Evolutionary conservation across 2,329 filamentous ascomycete genomes (phyloP), one percentile per base, ranked within the genome.

Genomic region (Pyrenophora teres): DNA sequence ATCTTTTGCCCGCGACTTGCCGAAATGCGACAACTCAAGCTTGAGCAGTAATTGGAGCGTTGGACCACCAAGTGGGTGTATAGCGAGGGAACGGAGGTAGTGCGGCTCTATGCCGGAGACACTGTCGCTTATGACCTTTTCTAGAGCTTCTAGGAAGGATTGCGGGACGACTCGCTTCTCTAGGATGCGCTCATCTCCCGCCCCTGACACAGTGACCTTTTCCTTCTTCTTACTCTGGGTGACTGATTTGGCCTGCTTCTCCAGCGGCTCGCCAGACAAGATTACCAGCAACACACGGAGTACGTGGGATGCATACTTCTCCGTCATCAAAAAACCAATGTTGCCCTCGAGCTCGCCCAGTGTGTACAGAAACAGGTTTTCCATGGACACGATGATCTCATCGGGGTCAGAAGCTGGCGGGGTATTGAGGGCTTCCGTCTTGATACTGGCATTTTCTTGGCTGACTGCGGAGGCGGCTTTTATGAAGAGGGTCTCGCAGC

Each of bases 211-310:
- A 1, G 83, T 82, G 42, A 95, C 81, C 61, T 89, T 87, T 74
- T 97, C 92, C 75, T 97, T 97, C 76, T 87, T 92, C 74, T 90
- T 92, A 79, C 93, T 96, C 70, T 93, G 90, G 40, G 97, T 76
- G n/a, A 96, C 77, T 1, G 87, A 86, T 70, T 87, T 87, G 50
- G 57, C 64, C 54, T 68, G 62, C 50, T 88, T 84, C 51, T 91
- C 86, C 4, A 97, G 77, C 0, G 92, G 87, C 53, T 90, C 83
- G 6, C 94, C 94, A 0, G 93, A 90, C 4, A 99, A 80, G 1
- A 97, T 86, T 3, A 97, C 79, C 1, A 99, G 79, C 7, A 99
- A 81, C 0, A 96, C 90, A 40, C 94, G 86, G 37, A 99, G 80
- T 0, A 90, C 88, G 69, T 99, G 94, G 0, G 94, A 97, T 4